Evolutionary conservation across 2,329 filamentous ascomycete species (phyloP), one percentile per base, ranked within the genome.

Genomic region (Colletotrichum sp.): DNA sequence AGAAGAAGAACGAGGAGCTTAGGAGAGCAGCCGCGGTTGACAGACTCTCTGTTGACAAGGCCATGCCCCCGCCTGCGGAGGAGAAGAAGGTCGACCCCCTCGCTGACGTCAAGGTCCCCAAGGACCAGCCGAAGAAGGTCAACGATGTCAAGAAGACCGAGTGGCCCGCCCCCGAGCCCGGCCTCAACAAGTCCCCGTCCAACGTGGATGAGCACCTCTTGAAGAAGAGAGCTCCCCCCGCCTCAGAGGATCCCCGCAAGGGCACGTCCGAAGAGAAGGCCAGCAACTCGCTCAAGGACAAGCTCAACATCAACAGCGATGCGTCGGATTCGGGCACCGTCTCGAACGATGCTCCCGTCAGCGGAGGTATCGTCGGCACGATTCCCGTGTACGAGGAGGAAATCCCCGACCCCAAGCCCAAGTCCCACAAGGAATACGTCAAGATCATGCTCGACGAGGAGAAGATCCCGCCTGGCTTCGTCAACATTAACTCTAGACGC

Each of bases 391-490:
- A 79, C 5, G 76, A 79, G 24, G 78, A 80, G 21, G 71, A 75
- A n/a, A 80, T 80, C 28, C 76, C 80, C 1, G 84, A 85, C 65
- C 86, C 86, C 7, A 84, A 84, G 62, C 90, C 90, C 1, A 77
- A 86, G 32, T 88, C 87, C 1, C 92, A 93, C 78, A 81, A 88
- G 67, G 90, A 93, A 78, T 93, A 84, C 71, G 88, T 93, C 16
- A 79, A 85, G 66, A 75, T 83, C 4, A 86, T 83, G 28, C 86
- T 93, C 36, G 77, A 85, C 70, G 82, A 79, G 12, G 85, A 89
- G 36, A 81, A 81, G 3, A 80, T 93, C 3, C 89, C 89, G 5
- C 85, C 86, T 1, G 91, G 92, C 8, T 92, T 90, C 77, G 84
- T 86, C 9, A 79, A 80, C 30, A 84, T 93, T 28, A 79, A 79